Evolutionary conservation across 352 stramenopile species (phyloP), one percentile per base, ranked within the genome.

Genomic region (Pythium scleroteichum): DNA sequence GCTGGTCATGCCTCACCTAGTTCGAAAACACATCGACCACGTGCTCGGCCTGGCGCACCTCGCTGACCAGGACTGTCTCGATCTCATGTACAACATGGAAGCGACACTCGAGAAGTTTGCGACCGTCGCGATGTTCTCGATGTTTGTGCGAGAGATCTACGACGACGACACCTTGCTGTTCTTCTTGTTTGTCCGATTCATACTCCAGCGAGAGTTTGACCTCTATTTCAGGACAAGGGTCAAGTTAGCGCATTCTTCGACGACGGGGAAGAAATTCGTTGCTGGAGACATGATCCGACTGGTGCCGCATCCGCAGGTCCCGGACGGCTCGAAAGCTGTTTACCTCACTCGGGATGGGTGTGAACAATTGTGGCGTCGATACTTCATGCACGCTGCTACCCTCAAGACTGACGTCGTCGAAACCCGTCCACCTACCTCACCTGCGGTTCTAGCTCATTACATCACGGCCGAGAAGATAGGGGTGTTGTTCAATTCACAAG

Each of bases 21-120:
- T 76, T 1, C 71, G 76, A 19, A 73, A 71, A 27, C 82, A 79
- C 39, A 50, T 94, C 0, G 69, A 79, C 2, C 78, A 79, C 8
- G 69, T 66, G 0, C 42, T 94, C 5, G 85, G 85, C 4, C 56
- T 90, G 1, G 48, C 64, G 2, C 51, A 75, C 26, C 63, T 94
- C 2, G 82, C 79, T 0, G 81, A 92, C 17, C 82, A 94, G 64
- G 82, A 94, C 17, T 79, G 71, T 19, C 32, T 90, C 9, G 82
- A 94, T 45, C 57, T 94, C n/a, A 70, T 90, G 46, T 77, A 75
- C 53, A 94, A 88, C 35, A 52, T 85, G 4, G 85, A 92, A 41
- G 32, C 71, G 1, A 53, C 23, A n/a, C 63, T 76, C 4, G 74
- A 87, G 9, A 48, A 59, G 6, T 87, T 87, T 24, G 72, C 74